These are phyloP conservation scores for Trichomonascaceae sp. DNA, from an alignment of 1,139 yeast genomes.

Conservation along the genomic window DNA sequence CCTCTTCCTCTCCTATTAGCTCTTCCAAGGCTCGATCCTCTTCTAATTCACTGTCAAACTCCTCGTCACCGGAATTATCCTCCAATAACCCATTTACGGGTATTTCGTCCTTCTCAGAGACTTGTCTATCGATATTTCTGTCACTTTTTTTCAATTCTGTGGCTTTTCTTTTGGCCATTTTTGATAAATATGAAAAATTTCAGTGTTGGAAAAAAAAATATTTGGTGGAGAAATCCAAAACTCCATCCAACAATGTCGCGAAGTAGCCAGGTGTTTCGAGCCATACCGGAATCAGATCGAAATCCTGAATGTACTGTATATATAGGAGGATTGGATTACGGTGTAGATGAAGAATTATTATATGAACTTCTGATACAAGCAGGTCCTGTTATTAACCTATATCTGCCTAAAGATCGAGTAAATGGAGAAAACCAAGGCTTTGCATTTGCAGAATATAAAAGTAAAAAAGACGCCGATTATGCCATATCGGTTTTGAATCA, in stretches of 20 bases:
- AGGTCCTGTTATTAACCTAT: conserved; percentile 66
- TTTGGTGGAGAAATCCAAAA: background rate
- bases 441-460: conserved; percentile 75
- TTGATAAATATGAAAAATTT: background rate
- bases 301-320: conserved; percentile 67
- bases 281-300: conserved; percentile 28
- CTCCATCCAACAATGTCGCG: background rate
- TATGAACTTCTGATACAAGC: conserved; percentile 83
- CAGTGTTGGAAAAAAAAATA: background rate
- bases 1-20: conserved; percentile 18
- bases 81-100: conserved; percentile 13
- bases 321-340: conserved; percentile 76
- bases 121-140: conserved; percentile 4
- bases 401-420: conserved; percentile 76
- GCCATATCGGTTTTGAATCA: conserved; percentile 58
- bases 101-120: conserved; percentile 14
- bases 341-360: conserved; percentile 56
- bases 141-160: conserved; percentile 11
- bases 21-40: conserved; percentile 23
- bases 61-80: conserved; percentile 14
- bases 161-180: conserved; percentile 19
- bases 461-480: conserved; percentile 62
- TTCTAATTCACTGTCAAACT: conserved; percentile 17
- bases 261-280: conserved; percentile 3
- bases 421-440: conserved; percentile 72